Evolutionary conservation across 371 early-diverging fungal genomes (phyloP).

Genomic region (Mortierella sp.): DNA sequence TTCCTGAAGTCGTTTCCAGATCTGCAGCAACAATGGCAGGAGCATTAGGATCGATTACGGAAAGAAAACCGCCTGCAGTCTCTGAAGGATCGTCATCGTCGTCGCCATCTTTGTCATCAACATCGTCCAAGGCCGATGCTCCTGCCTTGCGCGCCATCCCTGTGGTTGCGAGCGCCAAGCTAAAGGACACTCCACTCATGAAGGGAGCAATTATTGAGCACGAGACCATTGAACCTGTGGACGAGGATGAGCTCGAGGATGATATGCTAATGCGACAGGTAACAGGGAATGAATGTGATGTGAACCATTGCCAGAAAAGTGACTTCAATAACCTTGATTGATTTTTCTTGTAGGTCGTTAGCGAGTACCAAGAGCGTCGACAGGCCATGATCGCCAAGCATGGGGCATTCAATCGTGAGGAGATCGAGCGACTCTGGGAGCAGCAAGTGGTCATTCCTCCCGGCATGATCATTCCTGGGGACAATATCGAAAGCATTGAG

Average conservation of each 20-base stretch:
- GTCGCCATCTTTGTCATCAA: neutral
- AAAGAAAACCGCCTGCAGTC: neutral
- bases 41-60: neutral
- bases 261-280: constrained; percentile 71
- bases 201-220: constrained; percentile 66
- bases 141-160: constrained; percentile 21
- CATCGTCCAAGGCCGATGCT: neutral
- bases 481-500: neutral
- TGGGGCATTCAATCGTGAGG: constrained; percentile 41
- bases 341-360: constrained; percentile 36
- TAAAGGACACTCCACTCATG: constrained; percentile 63
- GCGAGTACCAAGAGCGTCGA: constrained; percentile 51
- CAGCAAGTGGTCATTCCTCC: constrained; percentile 49
- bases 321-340: neutral
- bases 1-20: constrained; percentile 9
- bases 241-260: constrained; percentile 65
- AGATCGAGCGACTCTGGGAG: constrained; percentile 47
- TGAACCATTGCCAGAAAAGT: too few relatives aligned
- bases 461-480: constrained; percentile 42
- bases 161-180: constrained; percentile 44
- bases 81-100: neutral
- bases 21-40: neutral
- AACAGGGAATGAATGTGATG: neutral
- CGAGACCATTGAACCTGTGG: constrained; percentile 59
- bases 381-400: constrained; percentile 52